Base-by-base conservation (phyloP, 495 filamentous ascomycete species). In the Cenococcum geophilum region DNA sequence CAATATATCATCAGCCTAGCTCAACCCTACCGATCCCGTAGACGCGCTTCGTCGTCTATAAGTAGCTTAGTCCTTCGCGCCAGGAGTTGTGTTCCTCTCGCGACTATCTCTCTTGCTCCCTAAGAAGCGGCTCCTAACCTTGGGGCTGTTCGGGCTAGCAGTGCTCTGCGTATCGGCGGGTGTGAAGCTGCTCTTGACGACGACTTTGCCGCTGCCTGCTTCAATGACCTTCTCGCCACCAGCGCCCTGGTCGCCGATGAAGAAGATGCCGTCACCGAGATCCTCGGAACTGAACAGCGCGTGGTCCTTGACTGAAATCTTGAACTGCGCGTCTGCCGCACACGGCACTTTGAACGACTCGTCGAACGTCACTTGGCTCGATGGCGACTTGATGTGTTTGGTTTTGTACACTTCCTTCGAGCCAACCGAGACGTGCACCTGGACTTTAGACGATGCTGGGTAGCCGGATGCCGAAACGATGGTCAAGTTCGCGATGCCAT, bases 361-460 rank as follows among this genome's bases (percentile, higher is more conserved):
- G 62, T 83, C 95, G n/a, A 74, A 75, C 4, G 87, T 78, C 5
- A 64, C 60, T 0, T 77, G 74, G 14, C 85, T 85, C 5, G 69
- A 65, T 23, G 80, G 72, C 10, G 82, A 77, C 73, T 96, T 96
- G 68, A 80, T 70, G 16, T 79, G 76, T 72, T 96, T 95, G 18
- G 88, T 92, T 76, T 97, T 97, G 76, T 89, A 82, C 58, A 96
- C 79, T 48, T 87, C 81, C 75, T 92, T 96, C 0, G 78, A 75
- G 23, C 87, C 60, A 56, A 87, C 83, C 67, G 83, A 83, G 65
- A 97, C 75, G 57, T 82, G 76, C 43, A 97, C 83, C 66, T 91
- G 90, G 40, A 97, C 76, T 69, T 96, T 90, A n/a, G 89, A 78
- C 9, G 81, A 82, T 4, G 82, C 71, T 5, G 91, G 88, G 76